These are phyloP conservation scores for Paramecium caudatum DNA, from an alignment of 73 alveolate species.

Conservation along the genomic window DNA sequence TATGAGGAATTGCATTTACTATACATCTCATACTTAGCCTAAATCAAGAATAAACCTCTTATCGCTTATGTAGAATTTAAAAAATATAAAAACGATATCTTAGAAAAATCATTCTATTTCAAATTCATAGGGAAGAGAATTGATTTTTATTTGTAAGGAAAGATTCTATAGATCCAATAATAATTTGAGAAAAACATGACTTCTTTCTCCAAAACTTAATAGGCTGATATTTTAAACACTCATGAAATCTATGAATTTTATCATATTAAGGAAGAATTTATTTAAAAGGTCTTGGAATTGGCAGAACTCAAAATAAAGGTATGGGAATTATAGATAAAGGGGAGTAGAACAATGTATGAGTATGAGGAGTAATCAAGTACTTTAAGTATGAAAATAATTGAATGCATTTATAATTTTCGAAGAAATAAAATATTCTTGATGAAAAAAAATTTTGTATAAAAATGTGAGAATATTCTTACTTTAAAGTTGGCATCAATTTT, in stretches of 20 bases:
- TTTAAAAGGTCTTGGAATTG: neutral
- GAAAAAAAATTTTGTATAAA: neutral
- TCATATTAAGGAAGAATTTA: neutral
- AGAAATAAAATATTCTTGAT: neutral
- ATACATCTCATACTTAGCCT: neutral
- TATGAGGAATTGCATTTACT: neutral
- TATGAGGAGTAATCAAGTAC: neutral
- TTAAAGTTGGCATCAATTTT: slow-evolving; percentile 33
- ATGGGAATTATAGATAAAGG: neutral
- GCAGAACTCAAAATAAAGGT: neutral
- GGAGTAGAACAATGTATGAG: neutral
- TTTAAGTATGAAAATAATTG: slow-evolving; percentile 12
- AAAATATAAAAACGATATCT: neutral
- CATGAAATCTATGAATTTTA: neutral
- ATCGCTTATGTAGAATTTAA: slow-evolving; percentile 53
- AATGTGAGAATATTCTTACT: neutral
- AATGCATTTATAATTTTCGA: neutral
- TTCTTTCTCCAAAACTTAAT: neutral
- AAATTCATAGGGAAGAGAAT: neutral
- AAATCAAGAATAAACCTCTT: slow-evolving; percentile 8
- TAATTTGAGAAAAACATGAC: neutral
- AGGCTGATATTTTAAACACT: neutral
- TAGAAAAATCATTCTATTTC: neutral
- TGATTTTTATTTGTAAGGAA: neutral
- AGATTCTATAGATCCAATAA: neutral